Base-by-base conservation (phyloP, 352 stramenopile species). In the Phytopythium vexans region DNA sequence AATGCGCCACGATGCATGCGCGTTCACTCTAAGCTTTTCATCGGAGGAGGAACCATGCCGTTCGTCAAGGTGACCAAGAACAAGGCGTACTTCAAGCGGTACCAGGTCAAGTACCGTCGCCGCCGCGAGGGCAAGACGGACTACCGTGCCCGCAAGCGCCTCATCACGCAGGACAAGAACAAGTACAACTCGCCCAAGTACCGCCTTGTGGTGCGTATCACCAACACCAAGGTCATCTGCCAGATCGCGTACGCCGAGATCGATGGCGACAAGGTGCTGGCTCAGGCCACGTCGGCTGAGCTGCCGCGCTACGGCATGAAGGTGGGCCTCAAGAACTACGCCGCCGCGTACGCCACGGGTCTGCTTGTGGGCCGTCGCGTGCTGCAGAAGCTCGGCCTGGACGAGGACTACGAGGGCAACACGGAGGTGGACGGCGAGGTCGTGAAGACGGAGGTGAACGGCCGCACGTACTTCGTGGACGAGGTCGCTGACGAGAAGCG, bases 101-200 rank as follows among this genome's bases (percentile, higher is more conserved):
- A 98, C 84, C 97, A 99, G 83, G 95, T 99, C 69, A 98, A 99
- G 84, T 98, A 97, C 65, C 92, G 96, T 82, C 95, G 96, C 81
- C 91, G 96, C 70, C 95, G 97, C 60, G 97, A 99, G 82, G 97
- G 97, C 74, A 99, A 98, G 85, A 99, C 97, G 59, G 97, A 99
- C 83, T 99, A 99, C 92, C 96, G 97, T 71, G 95, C 97, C 51
- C 96, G 97, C 68, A 99, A 99, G 85, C 89, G 96, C 68, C 77
- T 99, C 1, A 98, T 98, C 65, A 96, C 89, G 56, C 95, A 99
- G 74, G 97, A 98, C 74, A 99, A 99, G 95, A 99, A 99, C 95
- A 99, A 99, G 89, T 99, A 99, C 95, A 98, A 99, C 82, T 97
- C 91, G 61, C 96, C 96, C 56, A 99, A 99, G 88, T 98, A 98